Conservation (phyloP, 176 grass and related monocot species). For the Avena eriantha region DNA sequence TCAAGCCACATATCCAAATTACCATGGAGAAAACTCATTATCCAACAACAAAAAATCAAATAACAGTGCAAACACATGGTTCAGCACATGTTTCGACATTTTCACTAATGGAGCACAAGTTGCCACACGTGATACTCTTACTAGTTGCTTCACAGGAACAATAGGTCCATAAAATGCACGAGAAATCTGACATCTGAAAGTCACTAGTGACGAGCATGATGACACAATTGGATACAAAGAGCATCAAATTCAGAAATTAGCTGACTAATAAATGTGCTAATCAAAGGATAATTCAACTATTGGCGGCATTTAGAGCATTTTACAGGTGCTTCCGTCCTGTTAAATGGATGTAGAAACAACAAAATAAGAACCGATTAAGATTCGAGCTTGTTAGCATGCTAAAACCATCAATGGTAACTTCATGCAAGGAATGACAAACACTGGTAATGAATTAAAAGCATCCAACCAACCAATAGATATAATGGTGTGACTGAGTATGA, state of each 20-base stretch:
- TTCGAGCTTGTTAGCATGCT: neutral
- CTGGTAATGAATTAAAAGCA: slow-evolving; percentile 4
- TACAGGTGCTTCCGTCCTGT: slow-evolving; percentile 13
- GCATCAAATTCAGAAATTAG: slow-evolving; percentile 35
- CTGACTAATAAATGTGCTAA: slow-evolving; percentile 3
- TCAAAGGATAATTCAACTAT: neutral
- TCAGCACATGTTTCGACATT: neutral
- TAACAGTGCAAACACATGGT: neutral
- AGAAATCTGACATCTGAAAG: neutral
- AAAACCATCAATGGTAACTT: neutral
- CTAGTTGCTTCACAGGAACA: neutral
- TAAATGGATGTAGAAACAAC: slow-evolving; percentile 22
- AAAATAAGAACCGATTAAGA: neutral
- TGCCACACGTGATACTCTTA: neutral
- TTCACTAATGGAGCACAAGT: neutral
- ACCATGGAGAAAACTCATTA: neutral
- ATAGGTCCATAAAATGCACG: neutral
- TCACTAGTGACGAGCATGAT: neutral
- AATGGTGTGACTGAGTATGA: neutral
- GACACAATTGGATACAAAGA: slow-evolving; percentile 10
- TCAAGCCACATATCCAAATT: neutral
- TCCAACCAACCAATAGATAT: slow-evolving; percentile 7
- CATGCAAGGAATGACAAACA: neutral
- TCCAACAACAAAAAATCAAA: neutral
- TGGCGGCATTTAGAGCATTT: slow-evolving; percentile 2